Base-by-base conservation (phyloP, 2,329 filamentous ascomycete species). In the Cladosporium sp. region DNA sequence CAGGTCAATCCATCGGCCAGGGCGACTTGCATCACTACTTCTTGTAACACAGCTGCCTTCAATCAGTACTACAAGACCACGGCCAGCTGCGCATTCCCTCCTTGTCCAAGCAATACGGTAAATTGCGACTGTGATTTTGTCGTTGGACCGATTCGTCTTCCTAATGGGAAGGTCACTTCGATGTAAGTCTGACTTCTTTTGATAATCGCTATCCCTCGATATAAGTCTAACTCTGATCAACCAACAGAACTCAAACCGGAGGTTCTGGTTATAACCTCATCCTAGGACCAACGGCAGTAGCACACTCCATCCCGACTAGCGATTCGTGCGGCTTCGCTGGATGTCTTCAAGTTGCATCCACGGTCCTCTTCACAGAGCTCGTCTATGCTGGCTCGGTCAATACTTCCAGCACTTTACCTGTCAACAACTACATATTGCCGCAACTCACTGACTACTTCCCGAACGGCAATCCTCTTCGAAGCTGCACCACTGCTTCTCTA, bases 41-140 rank as follows among this genome's bases (percentile, higher is more conserved):
- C 34, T 4, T 67, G 65, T 45, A 65, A 66, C 24, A 62, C 63
- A 3, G 58, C 50, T 9, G 54, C 35, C 2, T 66, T 67, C 58
- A 56, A 45, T 13, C 2, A 24, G 32, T 59, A 45, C 48, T 67
- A 67, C 40, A 15, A 12, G 10, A 59, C 34, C 5, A 67, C 59
- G 32, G 42, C 52, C 10, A 35, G 44, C 37, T 66, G 63, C 36
- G 24, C 54, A 6, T 34, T 44, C 1, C 61, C 61, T 1, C 65
- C 65, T 2, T 67, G 65, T 35, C 63, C 65, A 1, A 58, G 58
- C 20, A 66, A 67, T 19, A 57, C 57, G 0, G n/a, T 67, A 7
- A 58, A 67, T 34, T 60, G 60, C 32, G 50, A 66, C 10, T 67
- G 65, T 54, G 60, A 60, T 15, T 60, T 67, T 10, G 60, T 66